Evolutionary conservation across 23 red algal genomes (phyloP), one percentile per base, ranked within the genome.

Genomic region (Pyropia haitanensis): DNA sequence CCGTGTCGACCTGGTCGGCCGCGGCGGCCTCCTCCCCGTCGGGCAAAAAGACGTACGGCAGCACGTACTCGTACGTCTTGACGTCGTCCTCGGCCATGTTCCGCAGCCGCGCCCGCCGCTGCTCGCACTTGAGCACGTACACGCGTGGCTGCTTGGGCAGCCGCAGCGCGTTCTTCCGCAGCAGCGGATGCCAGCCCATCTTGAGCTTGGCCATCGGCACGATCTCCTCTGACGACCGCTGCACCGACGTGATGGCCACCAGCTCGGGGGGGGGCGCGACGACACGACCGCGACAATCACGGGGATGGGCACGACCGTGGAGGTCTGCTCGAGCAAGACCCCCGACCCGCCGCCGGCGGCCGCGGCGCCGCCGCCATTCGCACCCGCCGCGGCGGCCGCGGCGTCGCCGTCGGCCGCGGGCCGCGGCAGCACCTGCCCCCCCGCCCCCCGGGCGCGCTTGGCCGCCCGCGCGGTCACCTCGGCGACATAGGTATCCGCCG

Each of bases 241-340:
- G 94, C 68, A 98, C 94, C 32, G 79, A 87, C 75, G 91, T 98
- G 30, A 98, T 79, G 15, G 86, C 87, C 6, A 98, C 85, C 23
- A 61, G 73, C 9, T 74, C 52, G 2, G 94, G 94, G 51, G 94
- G 6, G 94, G 27, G 28, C 63, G 49, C 44, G 76, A 61, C 17
- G 83, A 86, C 34, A 85, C 64, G 2, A 98, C 78, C 49, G 77
- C 94, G 2, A 91, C 67, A 24, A 98, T 89, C 10, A 88, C 80
- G 12, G 94, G 94, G 18, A 98, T 80, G 7, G 85, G 85, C 29
- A 91, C 55, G 2, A 98, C 76, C 3, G 77, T 72, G 2, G 76
- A 80, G 4, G 28, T 70, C 22, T 20, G 62, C 6, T 67, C 23
- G 5, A 46, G 13, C 39, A 46, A 46, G 39, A 46, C 39, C 39